These are phyloP conservation scores for Paecilomyces niveus DNA, from an alignment of 2,329 filamentous ascomycete genomes.

Conservation along the genomic window DNA sequence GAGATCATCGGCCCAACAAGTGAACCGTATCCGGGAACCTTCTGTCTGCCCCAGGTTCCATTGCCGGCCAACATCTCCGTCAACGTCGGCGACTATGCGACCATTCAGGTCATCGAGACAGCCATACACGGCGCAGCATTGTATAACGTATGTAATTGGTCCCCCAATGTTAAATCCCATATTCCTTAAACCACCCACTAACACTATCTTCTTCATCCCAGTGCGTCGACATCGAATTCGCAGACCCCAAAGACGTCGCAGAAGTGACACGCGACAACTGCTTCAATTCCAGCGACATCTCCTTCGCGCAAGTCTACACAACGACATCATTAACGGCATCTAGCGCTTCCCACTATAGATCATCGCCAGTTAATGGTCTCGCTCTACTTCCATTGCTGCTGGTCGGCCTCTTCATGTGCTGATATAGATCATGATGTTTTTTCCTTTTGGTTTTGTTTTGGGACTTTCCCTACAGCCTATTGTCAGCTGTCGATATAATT, in stretches of 20 bases:
- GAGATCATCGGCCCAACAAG: constrained; percentile 76
- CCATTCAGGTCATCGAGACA: constrained; percentile 78
- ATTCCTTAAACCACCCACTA: constrained; percentile 3
- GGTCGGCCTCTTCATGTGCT: constrained; percentile 8
- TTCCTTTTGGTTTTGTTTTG: neutral
- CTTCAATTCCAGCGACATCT: constrained; percentile 74
- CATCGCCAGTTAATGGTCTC: constrained; percentile 9
- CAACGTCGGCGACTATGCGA: constrained; percentile 77
- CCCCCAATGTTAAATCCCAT: neutral
- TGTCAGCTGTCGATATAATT: neutral
- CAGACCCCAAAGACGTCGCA: constrained; percentile 66
- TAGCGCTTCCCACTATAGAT: constrained; percentile 5
- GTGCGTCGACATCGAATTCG: constrained; percentile 94
- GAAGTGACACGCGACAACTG: constrained; percentile 77
- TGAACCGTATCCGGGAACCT: constrained; percentile 75
- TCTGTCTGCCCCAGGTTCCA: constrained; percentile 86
- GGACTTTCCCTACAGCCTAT: neutral
- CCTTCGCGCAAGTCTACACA: constrained; percentile 67
- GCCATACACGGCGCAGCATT: constrained; percentile 77
- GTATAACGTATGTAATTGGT: constrained; percentile 58
- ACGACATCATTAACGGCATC: constrained; percentile 20
- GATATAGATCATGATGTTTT: neutral
- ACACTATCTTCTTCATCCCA: constrained; percentile 34
- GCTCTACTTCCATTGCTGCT: constrained; percentile 20
- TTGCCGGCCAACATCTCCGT: constrained; percentile 65